phyloP scores from a whole-genome alignment of 2,329 filamentous ascomycete genomes.

The Metarhizium rileyi region DNA sequence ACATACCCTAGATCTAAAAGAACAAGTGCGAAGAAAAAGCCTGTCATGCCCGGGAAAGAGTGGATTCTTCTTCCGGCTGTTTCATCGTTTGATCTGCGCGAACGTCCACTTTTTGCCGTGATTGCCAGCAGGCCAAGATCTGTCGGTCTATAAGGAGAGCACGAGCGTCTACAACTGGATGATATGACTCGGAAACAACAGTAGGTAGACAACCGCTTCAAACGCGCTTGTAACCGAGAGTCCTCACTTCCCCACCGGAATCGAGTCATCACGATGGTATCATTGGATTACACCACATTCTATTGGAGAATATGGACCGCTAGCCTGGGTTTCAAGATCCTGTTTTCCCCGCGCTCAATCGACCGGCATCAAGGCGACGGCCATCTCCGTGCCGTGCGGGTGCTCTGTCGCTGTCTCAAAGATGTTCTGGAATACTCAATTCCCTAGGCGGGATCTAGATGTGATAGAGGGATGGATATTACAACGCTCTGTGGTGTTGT shows the following conservation, averaged over 20 bases:
- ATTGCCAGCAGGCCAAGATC: too few relatives aligned
- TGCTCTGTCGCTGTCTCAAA: not conserved
- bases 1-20: too few relatives aligned
- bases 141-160: too few relatives aligned
- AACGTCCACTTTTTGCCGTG: too few relatives aligned
- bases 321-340: not conserved
- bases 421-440: not conserved
- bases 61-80: not conserved
- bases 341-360: not conserved
- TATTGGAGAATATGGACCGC: not conserved
- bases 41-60: not conserved
- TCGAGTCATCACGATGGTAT: not conserved
- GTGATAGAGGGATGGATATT: not conserved
- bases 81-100: too few relatives aligned
- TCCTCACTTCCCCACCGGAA: not conserved
- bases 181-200: not conserved
- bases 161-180: not conserved
- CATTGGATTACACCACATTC: not conserved
- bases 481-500: not conserved
- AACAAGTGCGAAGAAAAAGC: too few relatives aligned
- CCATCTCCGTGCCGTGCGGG: not conserved
- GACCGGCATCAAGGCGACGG: too few relatives aligned
- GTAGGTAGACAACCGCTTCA: not conserved
- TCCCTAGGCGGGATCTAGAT: not conserved
- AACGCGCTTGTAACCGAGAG: not conserved